Conservation (phyloP, 1,284 basidiomycete genomes). For the Marasmius oreades region DNA sequence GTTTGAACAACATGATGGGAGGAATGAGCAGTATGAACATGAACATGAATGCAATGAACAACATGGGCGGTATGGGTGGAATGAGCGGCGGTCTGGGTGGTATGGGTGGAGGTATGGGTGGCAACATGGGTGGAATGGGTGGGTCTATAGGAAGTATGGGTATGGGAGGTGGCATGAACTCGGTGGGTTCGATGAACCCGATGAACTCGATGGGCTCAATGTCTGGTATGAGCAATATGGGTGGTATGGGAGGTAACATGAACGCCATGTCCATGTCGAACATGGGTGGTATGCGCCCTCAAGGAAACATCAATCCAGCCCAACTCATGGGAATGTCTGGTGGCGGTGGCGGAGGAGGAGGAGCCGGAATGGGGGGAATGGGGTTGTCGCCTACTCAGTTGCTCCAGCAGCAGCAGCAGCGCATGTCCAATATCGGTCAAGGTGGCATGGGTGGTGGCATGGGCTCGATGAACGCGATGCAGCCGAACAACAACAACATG, state of each 20-base stretch:
- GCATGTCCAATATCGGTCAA: conserved; percentile 7
- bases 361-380: not conserved
- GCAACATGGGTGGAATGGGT: not conserved
- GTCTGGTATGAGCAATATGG: conserved; percentile 16
- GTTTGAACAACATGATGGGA: not conserved
- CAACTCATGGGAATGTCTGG: not conserved
- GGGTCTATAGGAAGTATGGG: conserved; percentile 2
- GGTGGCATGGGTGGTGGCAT: conserved; percentile 4
- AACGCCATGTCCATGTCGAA: conserved; percentile 7
- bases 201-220: no score
- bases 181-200: no score
- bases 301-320: not conserved
- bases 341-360: not conserved
- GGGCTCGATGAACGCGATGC: conserved; percentile 5
- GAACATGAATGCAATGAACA: conserved; percentile 3
- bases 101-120: conserved; percentile 16
- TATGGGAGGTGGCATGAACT: not conserved
- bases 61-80: not conserved
- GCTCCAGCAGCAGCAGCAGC: not conserved
- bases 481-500: not conserved
- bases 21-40: not conserved
- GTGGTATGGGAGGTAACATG: conserved; percentile 6
- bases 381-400: not conserved
- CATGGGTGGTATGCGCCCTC: conserved; percentile 13
- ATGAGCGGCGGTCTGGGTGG: not conserved